Evolutionary conservation across 495 filamentous ascomycete species (phyloP).

Genomic region (Aspergillus kassunensis): DNA sequence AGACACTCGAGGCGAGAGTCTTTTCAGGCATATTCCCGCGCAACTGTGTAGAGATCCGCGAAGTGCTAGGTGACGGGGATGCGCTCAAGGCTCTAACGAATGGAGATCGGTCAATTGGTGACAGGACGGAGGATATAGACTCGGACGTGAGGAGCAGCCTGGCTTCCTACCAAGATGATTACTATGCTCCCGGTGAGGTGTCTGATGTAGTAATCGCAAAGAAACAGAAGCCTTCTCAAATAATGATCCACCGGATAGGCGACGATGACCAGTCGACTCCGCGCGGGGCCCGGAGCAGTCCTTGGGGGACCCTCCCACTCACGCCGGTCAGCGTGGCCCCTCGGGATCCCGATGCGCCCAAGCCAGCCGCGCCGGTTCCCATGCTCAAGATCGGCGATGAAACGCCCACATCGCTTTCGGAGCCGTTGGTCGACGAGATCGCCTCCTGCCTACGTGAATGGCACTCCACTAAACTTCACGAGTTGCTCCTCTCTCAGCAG

Average conservation of each 20-base stretch:
- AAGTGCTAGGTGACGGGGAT: constrained; percentile 62
- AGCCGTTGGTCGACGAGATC: constrained; percentile 96
- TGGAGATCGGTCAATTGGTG: constrained; percentile 30
- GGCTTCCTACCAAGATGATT: constrained; percentile 28
- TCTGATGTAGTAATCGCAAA: constrained; percentile 38
- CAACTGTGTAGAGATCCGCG: constrained; percentile 82
- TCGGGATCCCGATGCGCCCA: constrained; percentile 56
- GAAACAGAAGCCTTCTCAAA: constrained; percentile 42
- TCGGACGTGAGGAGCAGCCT: constrained; percentile 25
- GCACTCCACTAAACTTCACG: constrained; percentile 96
- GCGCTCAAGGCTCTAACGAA: constrained; percentile 31
- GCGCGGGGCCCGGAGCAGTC: constrained; percentile 24
- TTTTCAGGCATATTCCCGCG: constrained; percentile 96
- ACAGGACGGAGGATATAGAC: constrained; percentile 17
- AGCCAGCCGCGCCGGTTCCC: constrained; percentile 87
- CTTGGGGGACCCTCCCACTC: constrained; percentile 30
- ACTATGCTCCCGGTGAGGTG: constrained; percentile 27
- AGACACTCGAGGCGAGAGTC: constrained; percentile 89
- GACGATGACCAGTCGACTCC: constrained; percentile 29
- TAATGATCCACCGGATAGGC: constrained; percentile 38
- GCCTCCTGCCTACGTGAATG: constrained; percentile 94
- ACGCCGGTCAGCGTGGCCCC: constrained; percentile 34
- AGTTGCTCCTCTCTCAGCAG: constrained; percentile 76
- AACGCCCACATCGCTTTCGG: constrained; percentile 78
- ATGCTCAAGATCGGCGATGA: constrained; percentile 98